Evolutionary conservation across 345 rosid genomes (phyloP), one percentile per base, ranked within the genome.

Genomic region (Aquilaria yunnanensis): DNA sequence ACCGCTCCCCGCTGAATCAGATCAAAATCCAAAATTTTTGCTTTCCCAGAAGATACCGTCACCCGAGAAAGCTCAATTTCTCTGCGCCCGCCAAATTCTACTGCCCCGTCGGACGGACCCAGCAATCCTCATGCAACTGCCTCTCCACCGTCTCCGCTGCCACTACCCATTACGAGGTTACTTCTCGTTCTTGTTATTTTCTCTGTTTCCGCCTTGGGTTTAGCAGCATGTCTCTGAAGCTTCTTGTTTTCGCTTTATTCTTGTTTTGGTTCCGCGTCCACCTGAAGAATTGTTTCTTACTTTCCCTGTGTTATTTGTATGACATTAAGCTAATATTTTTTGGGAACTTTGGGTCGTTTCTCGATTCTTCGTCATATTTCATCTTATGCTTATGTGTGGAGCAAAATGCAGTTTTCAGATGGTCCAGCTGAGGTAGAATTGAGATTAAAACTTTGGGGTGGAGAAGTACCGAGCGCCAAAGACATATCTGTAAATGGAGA

Each of bases 401-500:
- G 57, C 54, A 32, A 47, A 32, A 55, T 80, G 82, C 85, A 89
- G 96, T 92, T 92, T 76, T 72, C 74, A 9, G 96, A 92, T 74
- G 78, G 83, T 57, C 76, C 93, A 51, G 70, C 84, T 32, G 98
- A 92, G 50, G 86, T 92, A 75, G 98, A 92, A 64, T 61, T 92
- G 62, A 86, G 82, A 64, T 61, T 92, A 60, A 78, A 83, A 59
- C 70, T 87, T 4, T 77, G 74, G 12, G 64, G 69, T 47, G 76
- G 70, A 14, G 86, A 75, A 14, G 61, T 56, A 61, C 72, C 51
- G 23, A 75, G 78, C 60, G 72, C 96, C 10, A 85, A 70, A 73
- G 88, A 92, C 72, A 64, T 92, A 62, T 79, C 71, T n/a, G 91
- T 92, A 64, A 91, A 89, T 71, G 91, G 93, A 14, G 85, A 87